Evolutionary conservation across 2,329 filamentous ascomycete species (phyloP), one percentile per base, ranked within the genome.

Genomic region (Venturia carpophila): DNA sequence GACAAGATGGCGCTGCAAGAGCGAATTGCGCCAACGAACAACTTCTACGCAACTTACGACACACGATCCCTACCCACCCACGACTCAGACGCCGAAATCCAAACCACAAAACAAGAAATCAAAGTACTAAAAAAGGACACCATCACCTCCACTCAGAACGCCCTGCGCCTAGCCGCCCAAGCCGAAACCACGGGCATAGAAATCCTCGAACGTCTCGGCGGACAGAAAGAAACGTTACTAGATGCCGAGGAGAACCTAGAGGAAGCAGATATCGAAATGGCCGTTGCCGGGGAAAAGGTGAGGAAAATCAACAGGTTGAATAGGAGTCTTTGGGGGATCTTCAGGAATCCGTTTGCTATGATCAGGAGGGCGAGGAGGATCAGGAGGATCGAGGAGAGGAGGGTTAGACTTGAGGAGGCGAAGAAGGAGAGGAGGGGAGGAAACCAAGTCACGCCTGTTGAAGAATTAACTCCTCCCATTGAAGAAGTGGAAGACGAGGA

Each of bases 231-330:
- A 58, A 34, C 7, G 7, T 19, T 58, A 9, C 52, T 58, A 5
- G 30, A 58, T 37, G 30, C 52, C 5, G 52, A 58, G 17, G 52
- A 58, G 19, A 58, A 58, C 3, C 7, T 58, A 5, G 52, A 58
- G 5, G 52, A 58, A 58, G 52, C 52, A 9, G 52, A 58, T 37
- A 58, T 58, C 15, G 27, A 58, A n/a, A 58, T 58, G 52, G 52
- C 52, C 10, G 19, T 58, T 13, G 52, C 52, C 1, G 52, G 27
- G 7, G 52, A 58, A 19, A 58, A 37, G 15, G 52, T 58, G 27
- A 34, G 30, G 30, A 58, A 58, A 10, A 58, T 58, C 11, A 3
- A n/a, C 0, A 58, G 52, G n/a, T 21, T 58, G 27, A 34, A 37
- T n/a, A 13, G 52, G 1, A 34, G 27, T 58, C 52, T 58, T 34